Base-by-base conservation (phyloP, 129 eudicot species). In the Centella asiatica region DNA sequence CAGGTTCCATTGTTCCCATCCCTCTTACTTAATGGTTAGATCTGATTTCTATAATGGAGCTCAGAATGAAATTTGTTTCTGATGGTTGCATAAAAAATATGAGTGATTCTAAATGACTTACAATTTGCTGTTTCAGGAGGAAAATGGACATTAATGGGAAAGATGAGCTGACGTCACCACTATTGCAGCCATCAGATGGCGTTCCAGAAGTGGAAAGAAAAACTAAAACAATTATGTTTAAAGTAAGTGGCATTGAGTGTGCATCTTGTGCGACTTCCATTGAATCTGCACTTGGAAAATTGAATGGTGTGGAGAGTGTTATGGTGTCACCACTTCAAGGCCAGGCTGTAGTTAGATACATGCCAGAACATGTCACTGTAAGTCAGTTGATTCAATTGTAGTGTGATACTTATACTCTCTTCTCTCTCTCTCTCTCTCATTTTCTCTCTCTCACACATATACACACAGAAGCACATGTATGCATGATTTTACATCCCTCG, bases 321-420 rank as follows among this genome's bases (percentile, higher is more conserved):
- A 69, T 52, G 73, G 90, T 90, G 33, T 90, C 98, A 71, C 60
- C 85, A 23, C 77, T 90, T 72, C 87, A 87, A 75, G 98, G 98
- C 60, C 95, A 81, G 76, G 80, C 98, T 60, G 88, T 90, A 23
- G 94, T 90, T 36, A 90, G 76, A 81, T 84, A 79, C 63, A 36
- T 62, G 45, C 95, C 98, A 45, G 85, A 76, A 57, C 72, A 79
- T 34, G 67, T 90, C 58, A 62, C 37, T 77, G 97, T 90, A 74
- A 86, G 94, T 51, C 34, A 70, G 29, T 11, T 1, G 2, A 0
- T 58, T 8, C 14, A 53, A 31, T 7, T 34, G 40, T 34, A 34
- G 10, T 5, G n/a, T n/a, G n/a, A n/a, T n/a, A n/a, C n/a, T n/a
- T n/a, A n/a, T n/a, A n/a, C n/a, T n/a, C n/a, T n/a, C n/a, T n/a